Conservation (phyloP, 2,329 filamentous ascomycete species). For the Metarhizium album region DNA sequence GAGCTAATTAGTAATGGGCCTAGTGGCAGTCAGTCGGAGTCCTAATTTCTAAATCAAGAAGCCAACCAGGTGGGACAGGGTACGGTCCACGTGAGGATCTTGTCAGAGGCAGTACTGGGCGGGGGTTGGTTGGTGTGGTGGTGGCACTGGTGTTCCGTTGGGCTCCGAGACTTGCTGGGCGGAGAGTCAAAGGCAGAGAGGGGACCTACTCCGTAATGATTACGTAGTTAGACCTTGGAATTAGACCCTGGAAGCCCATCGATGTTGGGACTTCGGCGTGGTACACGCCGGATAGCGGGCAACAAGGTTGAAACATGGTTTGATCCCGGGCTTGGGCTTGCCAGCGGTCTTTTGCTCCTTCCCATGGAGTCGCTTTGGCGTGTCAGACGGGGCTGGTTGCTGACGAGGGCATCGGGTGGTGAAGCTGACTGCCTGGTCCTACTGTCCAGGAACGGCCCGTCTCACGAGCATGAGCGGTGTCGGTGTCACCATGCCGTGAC, state of each 20-base stretch:
- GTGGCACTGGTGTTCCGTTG: no score
- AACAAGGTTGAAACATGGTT: not conserved
- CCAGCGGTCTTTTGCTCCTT: not conserved
- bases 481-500: not conserved
- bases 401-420: no score
- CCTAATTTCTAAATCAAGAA: no score
- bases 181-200: not conserved
- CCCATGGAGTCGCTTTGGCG: no score
- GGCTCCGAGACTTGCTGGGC: not conserved
- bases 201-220: not conserved
- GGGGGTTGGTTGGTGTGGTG: no score
- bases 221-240: slow-evolving; percentile 5
- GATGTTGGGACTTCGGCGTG: not conserved
- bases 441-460: not conserved
- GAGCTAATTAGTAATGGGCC: no score
- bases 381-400: not conserved
- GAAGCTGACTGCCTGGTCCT: not conserved
- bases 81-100: not conserved
- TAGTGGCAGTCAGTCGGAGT: not conserved
- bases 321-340: not conserved
- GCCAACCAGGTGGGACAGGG: no score
- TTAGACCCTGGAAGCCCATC: slow-evolving; percentile 4
- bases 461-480: not conserved
- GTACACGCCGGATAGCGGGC: not conserved
- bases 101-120: not conserved